Evolutionary conservation across 179 eudicot genomes (phyloP).

Genomic region (Sideroxylon spinosum): DNA sequence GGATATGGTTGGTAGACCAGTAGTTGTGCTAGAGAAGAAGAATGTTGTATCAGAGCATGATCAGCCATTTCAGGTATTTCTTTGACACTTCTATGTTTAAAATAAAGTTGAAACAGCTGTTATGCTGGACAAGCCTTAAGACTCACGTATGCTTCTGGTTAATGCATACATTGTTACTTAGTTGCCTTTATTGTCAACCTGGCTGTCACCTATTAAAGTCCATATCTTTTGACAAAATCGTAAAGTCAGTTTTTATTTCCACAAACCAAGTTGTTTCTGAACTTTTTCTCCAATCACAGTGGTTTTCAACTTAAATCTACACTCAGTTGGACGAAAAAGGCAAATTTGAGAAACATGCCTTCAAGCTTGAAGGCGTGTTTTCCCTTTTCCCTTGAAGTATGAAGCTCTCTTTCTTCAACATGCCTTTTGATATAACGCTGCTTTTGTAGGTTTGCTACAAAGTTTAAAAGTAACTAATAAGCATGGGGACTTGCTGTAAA

Average conservation of each 20-base stretch:
- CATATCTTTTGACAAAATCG: not conserved
- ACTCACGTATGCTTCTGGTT: conserved; percentile 1
- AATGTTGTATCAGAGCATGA: conserved; percentile 85
- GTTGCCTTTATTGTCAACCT: not conserved
- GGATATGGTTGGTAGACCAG: conserved; percentile 91
- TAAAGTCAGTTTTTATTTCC: not conserved
- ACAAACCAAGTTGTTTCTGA: too few species aligned
- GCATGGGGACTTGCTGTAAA: not conserved
- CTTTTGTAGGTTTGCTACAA: too few species aligned
- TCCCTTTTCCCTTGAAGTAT: too few species aligned
- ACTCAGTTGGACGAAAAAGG: too few species aligned
- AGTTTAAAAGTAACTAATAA: too few species aligned
- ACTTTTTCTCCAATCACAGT: too few species aligned
- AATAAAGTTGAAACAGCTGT: not conserved
- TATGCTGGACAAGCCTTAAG: not conserved
- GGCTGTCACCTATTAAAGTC: not conserved
- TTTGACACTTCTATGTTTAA: conserved; percentile 5
- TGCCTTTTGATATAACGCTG: too few species aligned
- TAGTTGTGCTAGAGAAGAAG: conserved; percentile 63
- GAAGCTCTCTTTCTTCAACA: too few species aligned
- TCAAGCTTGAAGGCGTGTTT: too few species aligned
- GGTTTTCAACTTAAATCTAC: too few species aligned
- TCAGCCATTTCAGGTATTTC: conserved; percentile 74
- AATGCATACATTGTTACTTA: not conserved
- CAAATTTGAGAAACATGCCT: too few species aligned